Evolutionary conservation across 1,284 basidiomycete species (phyloP), one percentile per base, ranked within the genome.

Genomic region (Leucocoprinus gongylophorus): DNA sequence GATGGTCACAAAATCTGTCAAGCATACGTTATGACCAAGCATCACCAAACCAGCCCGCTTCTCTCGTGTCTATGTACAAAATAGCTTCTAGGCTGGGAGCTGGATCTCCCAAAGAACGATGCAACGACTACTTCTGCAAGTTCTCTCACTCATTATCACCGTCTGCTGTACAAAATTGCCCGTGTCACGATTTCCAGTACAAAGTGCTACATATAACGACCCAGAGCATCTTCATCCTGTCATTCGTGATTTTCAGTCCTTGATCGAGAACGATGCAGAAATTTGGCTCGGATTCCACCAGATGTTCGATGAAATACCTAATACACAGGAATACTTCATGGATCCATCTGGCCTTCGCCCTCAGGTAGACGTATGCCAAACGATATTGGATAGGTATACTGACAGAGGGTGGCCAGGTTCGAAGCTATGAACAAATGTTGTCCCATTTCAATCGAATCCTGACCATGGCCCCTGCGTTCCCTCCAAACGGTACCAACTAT

Each of bases 201-300:
- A 33, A 10, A 26, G 23, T 26, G 23, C 3, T 6, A 26, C 23
- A 26, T 15, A 4, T 33, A 2, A 33, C 2, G 32, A 15, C 9
- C 32, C 32, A 12, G 32, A 33, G 9, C 9, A 38, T n/a, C 17
- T 17, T 20, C 46, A 48, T 13, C 59, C 44, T 0, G 68, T 71
- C 17, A 59, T 75, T 9, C 54, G 67, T 32, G 65, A 74, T 47
- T 73, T 76, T 59, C 63, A 69, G 55, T 58, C 67, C n/a, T 28
- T 69, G 43, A 71, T 77, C 28, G 69, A 77, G 51, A 61, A 61
- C 18, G 67, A 74, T 48, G 55, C 67, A 0, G 57, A 65, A 15
- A 58, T 78, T 13, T 67, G 60, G 46, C 71, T 67, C 64, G 65
- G 68, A 13, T 75, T 76, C 53, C 55, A 63, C 6, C 57, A 64